These are phyloP conservation scores for Epichloe gansuensis DNA, from an alignment of 2,329 filamentous ascomycete genomes.

Conservation along the genomic window DNA sequence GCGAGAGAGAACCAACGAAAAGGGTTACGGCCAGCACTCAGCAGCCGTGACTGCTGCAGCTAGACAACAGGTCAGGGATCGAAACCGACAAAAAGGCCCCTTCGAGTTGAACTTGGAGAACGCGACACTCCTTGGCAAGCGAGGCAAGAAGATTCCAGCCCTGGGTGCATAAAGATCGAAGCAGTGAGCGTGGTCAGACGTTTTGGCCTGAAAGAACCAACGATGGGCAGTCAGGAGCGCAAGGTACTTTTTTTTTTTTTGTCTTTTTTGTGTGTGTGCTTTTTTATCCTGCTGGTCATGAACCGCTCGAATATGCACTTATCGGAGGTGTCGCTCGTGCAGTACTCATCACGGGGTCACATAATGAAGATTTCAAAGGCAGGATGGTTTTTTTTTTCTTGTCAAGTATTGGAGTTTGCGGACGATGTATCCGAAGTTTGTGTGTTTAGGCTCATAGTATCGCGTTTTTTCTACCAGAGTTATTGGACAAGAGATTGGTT, in stretches of 20 bases:
- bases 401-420: neutral
- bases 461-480: neutral
- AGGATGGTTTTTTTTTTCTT: neutral
- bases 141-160: constrained; percentile 40
- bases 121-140: constrained; percentile 71
- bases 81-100: constrained; percentile 58
- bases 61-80: constrained; percentile 60
- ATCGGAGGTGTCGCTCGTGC: neutral
- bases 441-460: neutral
- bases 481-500: neutral
- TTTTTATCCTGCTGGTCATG: neutral
- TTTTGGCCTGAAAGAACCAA: no score
- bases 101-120: constrained; percentile 91
- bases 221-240: no score
- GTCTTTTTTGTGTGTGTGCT: neutral
- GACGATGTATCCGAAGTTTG: neutral
- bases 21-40: constrained; percentile 82
- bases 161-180: constrained; percentile 21
- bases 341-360: neutral
- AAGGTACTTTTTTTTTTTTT: no score
- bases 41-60: constrained; percentile 73
- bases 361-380: neutral
- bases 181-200: no score
- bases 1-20: constrained; percentile 26
- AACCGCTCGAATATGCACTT: neutral